A percentile compares a stretch with the other conserved stretches of the same genome.
phyloP scores from a whole-genome alignment of 1,284 basidiomycete species.

The Ceratorhiza oryzae-sativae region DNA sequence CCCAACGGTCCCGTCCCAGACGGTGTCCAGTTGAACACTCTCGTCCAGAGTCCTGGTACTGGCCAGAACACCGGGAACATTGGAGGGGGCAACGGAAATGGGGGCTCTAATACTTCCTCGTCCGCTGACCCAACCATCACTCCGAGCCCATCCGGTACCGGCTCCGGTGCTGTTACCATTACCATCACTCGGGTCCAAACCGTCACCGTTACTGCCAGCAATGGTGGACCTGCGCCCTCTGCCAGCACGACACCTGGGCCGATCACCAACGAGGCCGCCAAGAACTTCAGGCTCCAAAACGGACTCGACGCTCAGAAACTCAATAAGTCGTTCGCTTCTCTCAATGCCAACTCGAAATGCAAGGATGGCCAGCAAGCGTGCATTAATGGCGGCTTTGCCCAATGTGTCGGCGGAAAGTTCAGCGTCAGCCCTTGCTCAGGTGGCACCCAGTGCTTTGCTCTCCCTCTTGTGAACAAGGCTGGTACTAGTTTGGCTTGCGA shows the following conservation, averaged over 20 bases:
- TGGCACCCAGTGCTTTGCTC: conserved; percentile 57
- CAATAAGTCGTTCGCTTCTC: conserved; percentile 40
- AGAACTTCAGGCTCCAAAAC: conserved; percentile 36
- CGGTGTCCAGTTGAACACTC: conserved; percentile 59
- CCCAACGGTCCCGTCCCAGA: conserved; percentile 55
- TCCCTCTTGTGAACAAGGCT: conserved; percentile 60
- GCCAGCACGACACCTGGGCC: not conserved
- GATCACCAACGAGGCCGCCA: conserved; percentile 1
- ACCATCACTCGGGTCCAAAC: conserved; percentile 17
- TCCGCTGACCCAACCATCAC: not conserved
- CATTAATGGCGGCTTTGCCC: conserved; percentile 53
- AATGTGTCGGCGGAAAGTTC: conserved; percentile 56
- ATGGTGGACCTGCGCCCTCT: not conserved
- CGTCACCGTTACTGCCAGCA: conserved; percentile 16
- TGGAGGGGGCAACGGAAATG: not conserved
- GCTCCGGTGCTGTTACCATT: not conserved
- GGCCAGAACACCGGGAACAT: conserved; percentile 4
- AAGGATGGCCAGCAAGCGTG: conserved; percentile 57
- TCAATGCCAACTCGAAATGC: conserved; percentile 41
- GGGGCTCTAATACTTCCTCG: not conserved
- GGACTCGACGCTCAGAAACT: conserved; percentile 41
- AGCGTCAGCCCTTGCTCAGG: conserved; percentile 54
- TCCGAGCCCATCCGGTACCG: not conserved
- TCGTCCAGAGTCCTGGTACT: conserved; percentile 56
- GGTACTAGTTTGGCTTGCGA: conserved; percentile 61